Conservation (phyloP, 306 rosid genomes). For the Cercis canadensis region DNA sequence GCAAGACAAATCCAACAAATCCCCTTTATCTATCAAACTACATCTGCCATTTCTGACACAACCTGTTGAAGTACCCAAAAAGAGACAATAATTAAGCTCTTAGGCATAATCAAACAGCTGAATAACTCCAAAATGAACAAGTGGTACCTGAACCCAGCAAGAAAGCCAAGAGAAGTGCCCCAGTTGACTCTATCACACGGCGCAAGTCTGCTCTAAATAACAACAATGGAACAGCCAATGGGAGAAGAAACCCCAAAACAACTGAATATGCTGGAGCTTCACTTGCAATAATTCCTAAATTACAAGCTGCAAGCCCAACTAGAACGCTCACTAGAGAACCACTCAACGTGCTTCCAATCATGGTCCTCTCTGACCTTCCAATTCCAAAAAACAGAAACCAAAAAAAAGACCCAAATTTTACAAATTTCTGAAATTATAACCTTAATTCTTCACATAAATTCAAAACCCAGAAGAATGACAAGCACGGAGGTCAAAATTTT, state of each 20-base stretch:
- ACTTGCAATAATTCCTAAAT: conserved; percentile 63
- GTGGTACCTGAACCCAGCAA: conserved; percentile 73
- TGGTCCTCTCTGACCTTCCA: conserved; percentile 40
- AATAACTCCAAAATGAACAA: neutral
- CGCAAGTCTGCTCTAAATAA: conserved; percentile 79
- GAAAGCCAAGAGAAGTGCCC: conserved; percentile 77
- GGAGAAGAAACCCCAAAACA: conserved; percentile 67
- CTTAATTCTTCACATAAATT: too few relatives aligned
- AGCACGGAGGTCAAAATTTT: neutral
- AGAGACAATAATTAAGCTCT: neutral
- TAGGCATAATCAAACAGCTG: neutral
- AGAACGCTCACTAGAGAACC: conserved; percentile 71
- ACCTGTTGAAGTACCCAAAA: neutral
- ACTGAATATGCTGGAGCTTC: conserved; percentile 59
- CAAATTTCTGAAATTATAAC: too few relatives aligned
- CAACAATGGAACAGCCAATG: conserved; percentile 70
- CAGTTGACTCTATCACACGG: conserved; percentile 69
- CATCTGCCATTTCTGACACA: neutral
- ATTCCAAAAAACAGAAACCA: neutral
- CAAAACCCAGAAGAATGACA: neutral
- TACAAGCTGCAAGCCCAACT: conserved; percentile 75
- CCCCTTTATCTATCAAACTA: neutral
- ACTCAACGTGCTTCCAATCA: conserved; percentile 66
- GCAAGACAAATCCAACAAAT: neutral
- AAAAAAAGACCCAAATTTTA: neutral